Percentiles rank a stretch among this genome's conserved stretches.
Evolutionary conservation across 106 monocot genomes (phyloP).

Genomic region (Allium fistulosum): DNA sequence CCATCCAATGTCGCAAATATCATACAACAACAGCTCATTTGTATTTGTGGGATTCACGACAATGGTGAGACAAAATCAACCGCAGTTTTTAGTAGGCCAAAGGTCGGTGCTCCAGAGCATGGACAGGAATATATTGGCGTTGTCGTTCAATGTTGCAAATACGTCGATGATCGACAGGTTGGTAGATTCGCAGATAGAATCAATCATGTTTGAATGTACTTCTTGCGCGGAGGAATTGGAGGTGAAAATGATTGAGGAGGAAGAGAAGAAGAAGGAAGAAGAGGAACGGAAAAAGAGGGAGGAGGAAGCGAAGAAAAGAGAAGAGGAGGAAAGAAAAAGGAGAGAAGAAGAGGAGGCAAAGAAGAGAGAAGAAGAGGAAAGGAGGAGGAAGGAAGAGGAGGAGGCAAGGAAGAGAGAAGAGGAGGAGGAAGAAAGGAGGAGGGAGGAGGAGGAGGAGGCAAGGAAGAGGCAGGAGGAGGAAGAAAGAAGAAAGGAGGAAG

Average conservation of each 20-base stretch:
- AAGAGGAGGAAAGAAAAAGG: background rate
- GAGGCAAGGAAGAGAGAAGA: background rate
- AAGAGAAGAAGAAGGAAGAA: slow-evolving; percentile 7
- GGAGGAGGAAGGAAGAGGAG: background rate
- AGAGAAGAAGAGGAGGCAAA: slow-evolving; percentile 11
- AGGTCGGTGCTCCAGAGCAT: slow-evolving; percentile 35
- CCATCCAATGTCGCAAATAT: slow-evolving; percentile 73
- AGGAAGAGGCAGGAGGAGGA: background rate
- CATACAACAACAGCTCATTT: slow-evolving; percentile 58
- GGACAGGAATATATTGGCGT: slow-evolving; percentile 35
- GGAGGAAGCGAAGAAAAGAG: slow-evolving; percentile 4
- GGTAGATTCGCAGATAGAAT: slow-evolving; percentile 23
- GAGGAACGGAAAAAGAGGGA: slow-evolving; percentile 6
- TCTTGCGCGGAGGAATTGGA: slow-evolving; percentile 59
- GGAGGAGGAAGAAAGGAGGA: background rate
- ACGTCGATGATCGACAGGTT: slow-evolving; percentile 20
- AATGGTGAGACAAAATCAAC: slow-evolving; percentile 32
- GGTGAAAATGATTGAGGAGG: slow-evolving; percentile 21
- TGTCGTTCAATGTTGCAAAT: slow-evolving; percentile 28
- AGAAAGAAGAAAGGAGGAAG: background rate
- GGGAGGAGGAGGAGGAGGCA: background rate
- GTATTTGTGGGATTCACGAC: slow-evolving; percentile 71
- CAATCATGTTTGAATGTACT: slow-evolving; percentile 41
- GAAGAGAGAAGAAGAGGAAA: background rate
- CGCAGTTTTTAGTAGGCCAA: slow-evolving; percentile 57